Conservation (phyloP, 257 asterid genomes). For the Solanum sitiens region DNA sequence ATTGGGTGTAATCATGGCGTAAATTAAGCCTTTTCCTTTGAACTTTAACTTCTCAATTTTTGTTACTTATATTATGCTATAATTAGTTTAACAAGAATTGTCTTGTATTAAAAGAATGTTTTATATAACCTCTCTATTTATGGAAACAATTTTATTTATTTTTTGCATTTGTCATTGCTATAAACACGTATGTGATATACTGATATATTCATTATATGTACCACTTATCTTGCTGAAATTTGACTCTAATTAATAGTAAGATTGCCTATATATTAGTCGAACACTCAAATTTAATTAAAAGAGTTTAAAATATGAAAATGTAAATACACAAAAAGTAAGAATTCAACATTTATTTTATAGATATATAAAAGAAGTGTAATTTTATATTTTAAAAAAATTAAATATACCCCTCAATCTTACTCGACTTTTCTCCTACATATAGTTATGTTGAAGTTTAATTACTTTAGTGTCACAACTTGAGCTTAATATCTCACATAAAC, state of each 20-base stretch:
- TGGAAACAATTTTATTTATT: background rate
- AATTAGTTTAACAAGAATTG: background rate
- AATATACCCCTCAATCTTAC: no score
- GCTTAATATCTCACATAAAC: background rate
- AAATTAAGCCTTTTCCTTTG: background rate
- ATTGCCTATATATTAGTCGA: no score
- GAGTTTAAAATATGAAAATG: no score
- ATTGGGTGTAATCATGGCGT: background rate
- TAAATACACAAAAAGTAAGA: no score
- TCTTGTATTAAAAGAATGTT: background rate
- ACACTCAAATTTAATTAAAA: no score
- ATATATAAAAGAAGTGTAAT: no score
- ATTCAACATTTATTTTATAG: no score
- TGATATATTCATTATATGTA: background rate
- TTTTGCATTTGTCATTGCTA: background rate
- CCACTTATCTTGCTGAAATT: background rate
- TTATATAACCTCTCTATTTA: background rate
- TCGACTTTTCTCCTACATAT: no score
- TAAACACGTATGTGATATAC: background rate
- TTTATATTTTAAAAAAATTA: no score
- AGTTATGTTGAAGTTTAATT: background rate
- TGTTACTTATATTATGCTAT: background rate
- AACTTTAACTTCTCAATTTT: background rate
- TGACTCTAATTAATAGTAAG: background rate
- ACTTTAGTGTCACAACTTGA: background rate